These are phyloP conservation scores for Pseudogymnoascus destructans DNA, from an alignment of 2,329 filamentous ascomycete genomes.

Conservation along the genomic window DNA sequence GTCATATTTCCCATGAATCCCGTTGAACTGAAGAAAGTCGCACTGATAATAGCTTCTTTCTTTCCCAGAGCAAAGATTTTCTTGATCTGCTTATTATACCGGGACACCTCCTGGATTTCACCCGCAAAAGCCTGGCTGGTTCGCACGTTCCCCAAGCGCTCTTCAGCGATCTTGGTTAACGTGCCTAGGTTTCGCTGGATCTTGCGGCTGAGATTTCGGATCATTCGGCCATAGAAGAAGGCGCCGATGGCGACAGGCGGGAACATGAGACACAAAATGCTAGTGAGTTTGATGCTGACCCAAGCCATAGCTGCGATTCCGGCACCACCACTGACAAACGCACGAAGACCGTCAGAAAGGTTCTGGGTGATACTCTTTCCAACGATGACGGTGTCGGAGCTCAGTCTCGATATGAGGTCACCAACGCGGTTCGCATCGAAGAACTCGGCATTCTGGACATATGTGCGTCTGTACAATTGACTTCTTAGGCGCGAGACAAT, in stretches of 20 bases:
- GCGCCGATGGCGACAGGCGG: constrained; percentile 83
- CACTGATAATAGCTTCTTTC: constrained; percentile 75
- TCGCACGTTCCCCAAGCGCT: constrained; percentile 90
- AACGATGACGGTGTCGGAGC: constrained; percentile 93
- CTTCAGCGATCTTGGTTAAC: constrained; percentile 93
- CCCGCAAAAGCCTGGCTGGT: constrained; percentile 94
- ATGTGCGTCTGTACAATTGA: constrained; percentile 80
- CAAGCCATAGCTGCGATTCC: constrained; percentile 93
- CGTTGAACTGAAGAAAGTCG: constrained; percentile 76
- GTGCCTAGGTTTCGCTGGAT: constrained; percentile 91
- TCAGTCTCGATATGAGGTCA: constrained; percentile 87
- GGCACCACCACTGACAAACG: constrained; percentile 77
- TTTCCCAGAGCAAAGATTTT: constrained; percentile 85
- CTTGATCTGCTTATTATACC: constrained; percentile 86
- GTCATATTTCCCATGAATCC: constrained; percentile 95
- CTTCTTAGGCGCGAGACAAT: constrained; percentile 84
- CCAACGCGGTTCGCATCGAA: constrained; percentile 96
- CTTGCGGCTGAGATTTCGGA: constrained; percentile 77
- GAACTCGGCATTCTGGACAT: constrained; percentile 96
- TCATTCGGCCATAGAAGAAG: constrained; percentile 80
- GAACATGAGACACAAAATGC: constrained; percentile 73
- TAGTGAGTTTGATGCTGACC: constrained; percentile 81
- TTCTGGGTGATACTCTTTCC: constrained; percentile 98
- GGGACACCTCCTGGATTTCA: constrained; percentile 75
- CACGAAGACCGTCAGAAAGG: constrained; percentile 84